Conservation (phyloP, 306 rosid species). For the Geum urbanum region DNA sequence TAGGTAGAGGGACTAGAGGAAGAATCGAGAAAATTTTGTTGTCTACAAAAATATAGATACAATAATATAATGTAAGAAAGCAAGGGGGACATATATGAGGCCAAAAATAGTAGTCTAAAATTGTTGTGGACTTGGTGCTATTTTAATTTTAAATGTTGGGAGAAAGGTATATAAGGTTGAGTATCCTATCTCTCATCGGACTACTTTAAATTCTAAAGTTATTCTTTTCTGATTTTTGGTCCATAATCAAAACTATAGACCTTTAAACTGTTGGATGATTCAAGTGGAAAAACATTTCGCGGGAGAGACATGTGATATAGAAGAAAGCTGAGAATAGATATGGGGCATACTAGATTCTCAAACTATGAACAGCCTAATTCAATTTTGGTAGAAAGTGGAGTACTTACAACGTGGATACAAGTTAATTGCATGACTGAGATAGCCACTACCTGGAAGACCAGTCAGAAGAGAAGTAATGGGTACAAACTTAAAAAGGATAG, state of each 20-base stretch:
- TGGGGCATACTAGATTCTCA: constrained; percentile 3
- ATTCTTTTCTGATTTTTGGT: neutral
- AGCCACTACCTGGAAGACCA: constrained; percentile 96
- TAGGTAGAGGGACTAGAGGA: too few relatives aligned
- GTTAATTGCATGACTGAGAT: constrained; percentile 96
- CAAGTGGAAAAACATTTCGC: neutral
- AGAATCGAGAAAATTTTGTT: neutral
- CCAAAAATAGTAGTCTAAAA: too few relatives aligned
- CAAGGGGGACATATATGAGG: neutral
- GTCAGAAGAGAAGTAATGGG: constrained; percentile 87
- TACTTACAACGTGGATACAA: constrained; percentile 87
- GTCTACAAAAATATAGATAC: neutral
- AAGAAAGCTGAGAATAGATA: constrained; percentile 19
- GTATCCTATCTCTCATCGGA: neutral
- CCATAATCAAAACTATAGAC: neutral
- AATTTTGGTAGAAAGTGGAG: constrained; percentile 8
- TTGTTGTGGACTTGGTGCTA: too few relatives aligned
- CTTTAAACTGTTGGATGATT: neutral
- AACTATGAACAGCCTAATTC: neutral
- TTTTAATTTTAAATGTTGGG: neutral
- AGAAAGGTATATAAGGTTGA: neutral
- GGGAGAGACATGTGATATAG: neutral
- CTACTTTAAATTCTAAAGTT: neutral
- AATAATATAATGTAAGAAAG: neutral
- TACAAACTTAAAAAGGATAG: constrained; percentile 69